Percentiles rank a stretch among this genome's conserved stretches.
These are phyloP conservation scores for Geosmithia morbida DNA, from an alignment of 2,329 filamentous ascomycete genomes.

Conservation along the genomic window DNA sequence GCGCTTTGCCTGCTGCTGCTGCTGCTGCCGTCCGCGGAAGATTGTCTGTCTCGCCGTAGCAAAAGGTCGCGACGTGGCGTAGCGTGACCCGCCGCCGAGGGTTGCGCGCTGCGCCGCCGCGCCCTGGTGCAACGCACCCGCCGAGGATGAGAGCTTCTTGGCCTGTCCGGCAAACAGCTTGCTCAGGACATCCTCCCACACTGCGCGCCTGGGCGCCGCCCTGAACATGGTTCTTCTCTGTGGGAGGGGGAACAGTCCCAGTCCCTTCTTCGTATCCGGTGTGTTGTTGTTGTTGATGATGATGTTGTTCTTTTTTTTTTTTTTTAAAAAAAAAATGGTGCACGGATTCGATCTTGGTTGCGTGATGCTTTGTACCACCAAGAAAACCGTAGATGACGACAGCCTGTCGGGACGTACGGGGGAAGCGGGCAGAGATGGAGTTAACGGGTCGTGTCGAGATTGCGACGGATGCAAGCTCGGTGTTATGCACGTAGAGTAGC, in stretches of 20 bases:
- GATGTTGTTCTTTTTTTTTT: neutral
- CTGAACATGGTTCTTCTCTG: neutral
- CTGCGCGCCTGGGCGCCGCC: neutral
- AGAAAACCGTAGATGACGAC: neutral
- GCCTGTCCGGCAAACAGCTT: constrained; percentile 13
- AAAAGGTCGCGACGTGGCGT: constrained; percentile 2
- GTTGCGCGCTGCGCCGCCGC: neutral
- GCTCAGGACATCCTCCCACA: constrained; percentile 12
- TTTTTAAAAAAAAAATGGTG: too few species aligned
- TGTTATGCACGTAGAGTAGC: neutral
- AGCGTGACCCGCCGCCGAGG: neutral
- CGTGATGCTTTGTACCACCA: too few species aligned
- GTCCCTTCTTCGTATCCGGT: too few species aligned
- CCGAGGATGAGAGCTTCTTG: constrained; percentile 1
- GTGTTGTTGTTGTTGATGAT: neutral
- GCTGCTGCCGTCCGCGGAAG: neutral
- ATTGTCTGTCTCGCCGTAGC: constrained; percentile 1
- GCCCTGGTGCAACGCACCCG: neutral
- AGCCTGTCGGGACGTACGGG: neutral
- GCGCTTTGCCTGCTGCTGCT: constrained; percentile 8
- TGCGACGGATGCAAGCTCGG: neutral
- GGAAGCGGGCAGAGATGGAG: neutral
- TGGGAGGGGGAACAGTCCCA: too few species aligned
- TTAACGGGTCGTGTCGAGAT: neutral
- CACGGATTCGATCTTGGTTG: too few species aligned